Evolutionary conservation across 495 filamentous ascomycete genomes (phyloP).

Genomic region (Aspergillus leporis): DNA sequence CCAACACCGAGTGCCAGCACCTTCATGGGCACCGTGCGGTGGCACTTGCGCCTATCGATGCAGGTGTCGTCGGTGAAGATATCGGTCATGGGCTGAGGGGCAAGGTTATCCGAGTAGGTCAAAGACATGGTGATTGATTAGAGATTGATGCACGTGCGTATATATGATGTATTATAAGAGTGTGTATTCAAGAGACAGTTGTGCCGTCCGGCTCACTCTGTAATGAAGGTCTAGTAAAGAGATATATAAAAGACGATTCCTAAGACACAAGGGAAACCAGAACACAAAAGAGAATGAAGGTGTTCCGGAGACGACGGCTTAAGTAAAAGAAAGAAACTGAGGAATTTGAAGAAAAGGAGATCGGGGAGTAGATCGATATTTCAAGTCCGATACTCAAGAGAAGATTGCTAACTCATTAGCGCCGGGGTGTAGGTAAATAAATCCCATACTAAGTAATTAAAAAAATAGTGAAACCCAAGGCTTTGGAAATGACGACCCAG

Average conservation of each 20-base stretch:
- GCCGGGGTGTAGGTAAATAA: neutral
- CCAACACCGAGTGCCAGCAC: constrained; percentile 63
- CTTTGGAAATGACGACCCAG: neutral
- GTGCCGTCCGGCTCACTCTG: neutral
- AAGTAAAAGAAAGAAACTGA: neutral
- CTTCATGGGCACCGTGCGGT: constrained; percentile 65
- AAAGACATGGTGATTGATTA: constrained; percentile 39
- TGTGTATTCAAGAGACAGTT: constrained; percentile 6
- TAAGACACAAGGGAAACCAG: neutral
- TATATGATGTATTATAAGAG: constrained; percentile 14
- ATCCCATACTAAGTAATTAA: neutral
- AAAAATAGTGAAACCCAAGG: neutral
- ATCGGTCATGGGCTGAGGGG: constrained; percentile 46
- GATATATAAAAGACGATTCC: neutral
- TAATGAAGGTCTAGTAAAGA: neutral
- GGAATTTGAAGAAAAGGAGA: neutral
- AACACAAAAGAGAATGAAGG: neutral
- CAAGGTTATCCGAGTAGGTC: constrained; percentile 43
- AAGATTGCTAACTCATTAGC: neutral
- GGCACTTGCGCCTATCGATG: constrained; percentile 62
- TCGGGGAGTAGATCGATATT: constrained; percentile 6
- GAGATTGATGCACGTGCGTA: neutral
- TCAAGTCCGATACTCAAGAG: constrained; percentile 3
- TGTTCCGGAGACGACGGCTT: neutral
- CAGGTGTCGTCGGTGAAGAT: constrained; percentile 58